A percentile compares a stretch with the other conserved stretches of the same genome.
Conservation (phyloP, 768 basidiomycete species). For the Candolleomyces efflorescens region DNA sequence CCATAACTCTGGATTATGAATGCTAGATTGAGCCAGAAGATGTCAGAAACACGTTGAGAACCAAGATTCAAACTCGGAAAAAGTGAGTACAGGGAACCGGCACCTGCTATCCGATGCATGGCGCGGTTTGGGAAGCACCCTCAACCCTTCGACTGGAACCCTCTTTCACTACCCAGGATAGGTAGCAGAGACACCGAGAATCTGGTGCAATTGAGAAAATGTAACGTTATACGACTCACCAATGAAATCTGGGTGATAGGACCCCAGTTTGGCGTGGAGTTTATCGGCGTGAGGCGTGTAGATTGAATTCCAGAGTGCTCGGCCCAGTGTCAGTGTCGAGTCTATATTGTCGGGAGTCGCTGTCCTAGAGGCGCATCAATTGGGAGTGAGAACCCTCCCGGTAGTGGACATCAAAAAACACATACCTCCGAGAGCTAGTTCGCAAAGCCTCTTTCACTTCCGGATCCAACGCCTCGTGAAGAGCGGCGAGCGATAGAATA, state of each 20-base stretch:
- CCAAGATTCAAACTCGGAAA: conserved; percentile 5
- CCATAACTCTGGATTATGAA: conserved; percentile 89
- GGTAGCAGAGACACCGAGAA: conserved; percentile 26
- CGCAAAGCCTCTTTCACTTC: conserved; percentile 74
- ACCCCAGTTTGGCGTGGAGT: conserved; percentile 79
- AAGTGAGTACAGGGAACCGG: conserved; percentile 1
- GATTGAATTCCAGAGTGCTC: conserved; percentile 77
- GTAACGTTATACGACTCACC: conserved; percentile 54
- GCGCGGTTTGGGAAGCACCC: conserved; percentile 6
- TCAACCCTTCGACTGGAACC: conserved; percentile 5
- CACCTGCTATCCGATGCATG: conserved; percentile 3
- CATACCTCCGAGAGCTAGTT: conserved; percentile 60
- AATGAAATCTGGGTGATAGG: conserved; percentile 93
- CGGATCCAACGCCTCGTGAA: conserved; percentile 74
- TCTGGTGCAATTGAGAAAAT: conserved; percentile 19
- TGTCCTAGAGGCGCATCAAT: conserved; percentile 36
- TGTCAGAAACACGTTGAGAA: conserved; percentile 15
- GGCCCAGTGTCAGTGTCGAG: conserved; percentile 64
- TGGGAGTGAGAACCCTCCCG: conserved; percentile 3
- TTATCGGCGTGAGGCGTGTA: conserved; percentile 89
- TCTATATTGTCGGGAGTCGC: conserved; percentile 62
- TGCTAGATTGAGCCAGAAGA: conserved; percentile 36
- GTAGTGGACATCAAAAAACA: conserved; percentile 10
- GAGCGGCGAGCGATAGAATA: conserved; percentile 75
- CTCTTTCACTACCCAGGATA: conserved; percentile 20